These are phyloP conservation scores for Inosperma sp. DNA, from an alignment of 768 basidiomycete species.

Conservation along the genomic window DNA sequence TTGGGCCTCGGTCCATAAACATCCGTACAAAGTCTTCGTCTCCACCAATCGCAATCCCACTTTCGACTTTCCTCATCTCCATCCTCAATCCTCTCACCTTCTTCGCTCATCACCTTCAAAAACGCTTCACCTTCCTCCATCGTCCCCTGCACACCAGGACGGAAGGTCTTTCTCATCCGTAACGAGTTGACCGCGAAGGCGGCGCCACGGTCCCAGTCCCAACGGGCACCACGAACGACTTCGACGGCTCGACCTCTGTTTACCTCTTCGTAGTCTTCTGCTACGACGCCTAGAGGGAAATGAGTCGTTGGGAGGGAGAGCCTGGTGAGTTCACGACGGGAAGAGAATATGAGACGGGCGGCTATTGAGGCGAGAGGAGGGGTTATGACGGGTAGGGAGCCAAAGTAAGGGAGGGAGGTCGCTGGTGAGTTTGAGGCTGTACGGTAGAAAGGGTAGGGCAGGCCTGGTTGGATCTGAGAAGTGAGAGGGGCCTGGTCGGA, in stretches of 20 bases:
- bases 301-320: constrained; percentile 39
- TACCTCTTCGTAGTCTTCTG: constrained; percentile 52
- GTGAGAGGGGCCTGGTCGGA: constrained; percentile 31
- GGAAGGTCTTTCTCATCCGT: neutral
- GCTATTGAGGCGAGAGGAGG: constrained; percentile 49
- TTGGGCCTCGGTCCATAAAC: constrained; percentile 20
- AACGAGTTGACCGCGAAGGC: constrained; percentile 13
- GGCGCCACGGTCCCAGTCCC: constrained; percentile 25
- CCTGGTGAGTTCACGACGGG: constrained; percentile 47
- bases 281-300: constrained; percentile 31
- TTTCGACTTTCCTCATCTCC: constrained; percentile 33
- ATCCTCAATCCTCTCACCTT: neutral
- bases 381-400: constrained; percentile 23
- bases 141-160: neutral
- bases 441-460: constrained; percentile 19
- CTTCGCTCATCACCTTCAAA: neutral
- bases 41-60: constrained; percentile 59
- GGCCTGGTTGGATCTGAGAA: constrained; percentile 4
- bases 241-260: constrained; percentile 39
- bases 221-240: constrained; percentile 25
- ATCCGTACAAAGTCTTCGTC: constrained; percentile 45
- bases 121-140: neutral
- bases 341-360: constrained; percentile 60
- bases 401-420: constrained; percentile 29
- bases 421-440: neutral